These are phyloP conservation scores for Melastoma malabathricum DNA, from an alignment of 345 rosid genomes.

Conservation along the genomic window DNA sequence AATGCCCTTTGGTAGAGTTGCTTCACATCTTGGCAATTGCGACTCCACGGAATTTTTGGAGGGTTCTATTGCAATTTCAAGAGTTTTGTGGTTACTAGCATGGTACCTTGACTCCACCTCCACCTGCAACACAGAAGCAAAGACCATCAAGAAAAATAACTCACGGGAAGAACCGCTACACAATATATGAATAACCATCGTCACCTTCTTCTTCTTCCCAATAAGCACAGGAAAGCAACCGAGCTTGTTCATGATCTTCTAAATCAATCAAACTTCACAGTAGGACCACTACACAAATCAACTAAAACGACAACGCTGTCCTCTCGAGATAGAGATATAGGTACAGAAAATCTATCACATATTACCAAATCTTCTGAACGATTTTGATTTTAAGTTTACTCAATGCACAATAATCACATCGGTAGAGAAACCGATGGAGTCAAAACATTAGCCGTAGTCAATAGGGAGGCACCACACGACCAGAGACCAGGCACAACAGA, in stretches of 20 bases:
- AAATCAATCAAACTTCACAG: neutral
- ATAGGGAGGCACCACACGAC: slow-evolving; percentile 51
- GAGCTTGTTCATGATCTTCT: slow-evolving; percentile 26
- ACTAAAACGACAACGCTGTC: neutral
- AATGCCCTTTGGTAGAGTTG: slow-evolving; percentile 14
- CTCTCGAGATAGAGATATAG: neutral
- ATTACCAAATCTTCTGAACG: too few relatives aligned
- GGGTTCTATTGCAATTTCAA: slow-evolving; percentile 37
- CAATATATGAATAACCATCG: neutral
- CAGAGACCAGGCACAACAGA: slow-evolving; percentile 14
- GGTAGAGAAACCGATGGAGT: slow-evolving; percentile 6
- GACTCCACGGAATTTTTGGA: slow-evolving; percentile 34
- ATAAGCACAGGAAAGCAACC: slow-evolving; percentile 26
- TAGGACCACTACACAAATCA: neutral
- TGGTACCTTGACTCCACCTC: slow-evolving; percentile 6
- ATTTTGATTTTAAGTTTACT: too few relatives aligned
- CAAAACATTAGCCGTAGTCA: slow-evolving; percentile 55
- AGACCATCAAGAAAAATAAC: too few relatives aligned
- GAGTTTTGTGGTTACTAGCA: slow-evolving; percentile 16
- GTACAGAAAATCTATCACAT: too few relatives aligned
- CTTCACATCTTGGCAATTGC: slow-evolving; percentile 21
- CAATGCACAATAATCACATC: slow-evolving; percentile 1
- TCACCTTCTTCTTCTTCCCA: slow-evolving; percentile 34
- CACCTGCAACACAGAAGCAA: slow-evolving; percentile 2
- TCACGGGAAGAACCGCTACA: too few relatives aligned